Conservation (phyloP, 2,329 filamentous ascomycete genomes). For the Plectosphaerella sp. region DNA sequence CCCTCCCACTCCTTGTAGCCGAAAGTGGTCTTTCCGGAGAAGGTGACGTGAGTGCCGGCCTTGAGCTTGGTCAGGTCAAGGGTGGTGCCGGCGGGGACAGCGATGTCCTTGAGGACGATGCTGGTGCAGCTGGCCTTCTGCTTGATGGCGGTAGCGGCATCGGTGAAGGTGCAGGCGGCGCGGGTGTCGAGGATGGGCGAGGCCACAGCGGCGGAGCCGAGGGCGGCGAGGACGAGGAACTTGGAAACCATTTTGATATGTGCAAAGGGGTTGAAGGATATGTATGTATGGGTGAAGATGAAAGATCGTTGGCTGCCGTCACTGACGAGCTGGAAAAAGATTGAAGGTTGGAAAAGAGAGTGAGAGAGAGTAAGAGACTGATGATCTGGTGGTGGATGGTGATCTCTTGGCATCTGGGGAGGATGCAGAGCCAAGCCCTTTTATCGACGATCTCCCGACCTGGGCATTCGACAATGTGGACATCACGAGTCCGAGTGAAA, state of each 20-base stretch:
- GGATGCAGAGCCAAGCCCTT: not conserved
- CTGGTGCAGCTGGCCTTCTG: slow-evolving; percentile 47
- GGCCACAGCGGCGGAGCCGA: slow-evolving; percentile 19
- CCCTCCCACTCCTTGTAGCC: slow-evolving; percentile 63
- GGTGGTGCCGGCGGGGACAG: slow-evolving; percentile 53
- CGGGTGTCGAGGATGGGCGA: slow-evolving; percentile 12
- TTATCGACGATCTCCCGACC: not conserved
- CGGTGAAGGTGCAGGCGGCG: slow-evolving; percentile 48
- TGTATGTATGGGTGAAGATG: not conserved
- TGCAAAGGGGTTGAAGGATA: not conserved
- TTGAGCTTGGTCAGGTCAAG: slow-evolving; percentile 53
- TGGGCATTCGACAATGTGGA: not conserved
- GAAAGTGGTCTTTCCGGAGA: slow-evolving; percentile 63
- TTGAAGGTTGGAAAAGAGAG: not conserved
- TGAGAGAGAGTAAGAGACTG: slow-evolving; percentile 6
- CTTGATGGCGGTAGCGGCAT: slow-evolving; percentile 39
- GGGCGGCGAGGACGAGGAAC: slow-evolving; percentile 19
- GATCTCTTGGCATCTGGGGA: not conserved
- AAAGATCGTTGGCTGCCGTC: not conserved
- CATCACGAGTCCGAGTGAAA: too few species aligned
- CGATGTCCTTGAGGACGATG: slow-evolving; percentile 48
- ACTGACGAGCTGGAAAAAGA: not conserved
- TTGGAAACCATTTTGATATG: slow-evolving; percentile 8
- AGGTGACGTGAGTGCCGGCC: slow-evolving; percentile 49
- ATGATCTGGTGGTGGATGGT: slow-evolving; percentile 2